Conservation (phyloP, 75 land plant species). For the Pseudotsuga menziesii region DNA sequence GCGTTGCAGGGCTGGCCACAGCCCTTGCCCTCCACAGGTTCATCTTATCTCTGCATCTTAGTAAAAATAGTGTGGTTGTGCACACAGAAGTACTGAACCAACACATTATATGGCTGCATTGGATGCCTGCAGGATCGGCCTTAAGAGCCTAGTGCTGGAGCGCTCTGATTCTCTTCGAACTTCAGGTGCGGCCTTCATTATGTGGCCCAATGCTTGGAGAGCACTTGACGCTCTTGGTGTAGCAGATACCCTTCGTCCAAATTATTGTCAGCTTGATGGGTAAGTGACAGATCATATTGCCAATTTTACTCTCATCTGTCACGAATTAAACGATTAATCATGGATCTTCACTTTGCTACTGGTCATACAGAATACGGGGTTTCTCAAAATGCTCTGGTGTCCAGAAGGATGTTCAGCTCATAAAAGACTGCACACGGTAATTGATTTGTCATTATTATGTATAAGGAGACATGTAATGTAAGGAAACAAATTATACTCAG, state of each 20-base stretch:
- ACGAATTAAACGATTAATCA: too few relatives aligned
- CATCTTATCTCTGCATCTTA: neutral
- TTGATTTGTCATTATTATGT: neutral
- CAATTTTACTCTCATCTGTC: neutral
- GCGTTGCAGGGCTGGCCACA: slow-evolving; percentile 19
- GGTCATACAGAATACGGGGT: neutral
- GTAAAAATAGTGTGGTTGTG: too few relatives aligned
- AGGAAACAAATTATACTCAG: too few relatives aligned
- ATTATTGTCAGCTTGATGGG: slow-evolving; percentile 7
- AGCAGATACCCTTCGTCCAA: slow-evolving; percentile 16
- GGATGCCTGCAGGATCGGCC: slow-evolving; percentile 15
- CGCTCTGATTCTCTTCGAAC: slow-evolving; percentile 16
- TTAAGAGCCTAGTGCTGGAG: slow-evolving; percentile 24
- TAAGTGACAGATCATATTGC: neutral
- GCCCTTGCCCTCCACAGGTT: slow-evolving; percentile 24
- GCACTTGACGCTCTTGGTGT: slow-evolving; percentile 29
- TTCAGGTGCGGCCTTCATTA: slow-evolving; percentile 16
- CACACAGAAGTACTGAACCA: too few relatives aligned
- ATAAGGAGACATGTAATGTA: slow-evolving; percentile 17
- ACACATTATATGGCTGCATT: too few relatives aligned
- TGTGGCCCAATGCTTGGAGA: slow-evolving; percentile 25
- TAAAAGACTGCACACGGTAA: neutral
- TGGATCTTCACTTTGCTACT: neutral
- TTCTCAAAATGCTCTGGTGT: neutral
- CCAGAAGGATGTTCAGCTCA: neutral